Base-by-base conservation (phyloP, 1,139 yeast species). In the Neolecta irregularis region DNA sequence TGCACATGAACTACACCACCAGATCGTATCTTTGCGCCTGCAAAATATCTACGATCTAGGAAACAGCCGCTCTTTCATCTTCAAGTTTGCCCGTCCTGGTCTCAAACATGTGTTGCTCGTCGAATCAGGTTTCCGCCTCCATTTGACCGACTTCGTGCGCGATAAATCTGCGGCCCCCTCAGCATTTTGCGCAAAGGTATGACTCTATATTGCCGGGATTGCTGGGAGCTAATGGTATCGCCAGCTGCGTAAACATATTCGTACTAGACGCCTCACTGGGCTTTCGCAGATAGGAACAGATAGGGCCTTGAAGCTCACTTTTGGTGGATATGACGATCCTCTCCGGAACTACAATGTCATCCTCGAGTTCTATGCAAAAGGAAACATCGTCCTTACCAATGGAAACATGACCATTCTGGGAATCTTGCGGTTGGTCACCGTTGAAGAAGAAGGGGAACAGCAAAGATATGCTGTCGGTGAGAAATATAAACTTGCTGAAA, bases 321-420 rank as follows among this genome's bases (percentile, higher is more conserved):
- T 88, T 36, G 92, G 80, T 47, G 60, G 56, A 19, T 91, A 93
- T 5, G 52, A 71, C 38, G 43, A 40, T 13, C 36, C 43, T 7
- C 33, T 26, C 17, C 29, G 42, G 25, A 34, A 36, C 8, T 79
- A 60, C 54, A 76, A 78, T 49, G 60, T 85, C 45, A 93, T 80
- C 0, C 57, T 88, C 41, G 98, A 88, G 52, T 85, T 88, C 48
- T 85, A 83, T 59, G 80, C 94, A 51, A 94, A 94, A 2, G 98
- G 98, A 24, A 88, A 88, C 50, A 70, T 88, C 41, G 60, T 88
- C 21, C 61, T 88, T 17, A 61, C 85, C 44, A 92, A 85, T 51
- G 67, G 71, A 24, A 65, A 74, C 21, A 57, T 62, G 45, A 73
- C 68, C 49, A 83, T 83, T 34, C 48, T 83, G 48, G 64, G 91